phyloP scores from a whole-genome alignment of 2,329 filamentous ascomycete species.

The Ceratocystis variospora region DNA sequence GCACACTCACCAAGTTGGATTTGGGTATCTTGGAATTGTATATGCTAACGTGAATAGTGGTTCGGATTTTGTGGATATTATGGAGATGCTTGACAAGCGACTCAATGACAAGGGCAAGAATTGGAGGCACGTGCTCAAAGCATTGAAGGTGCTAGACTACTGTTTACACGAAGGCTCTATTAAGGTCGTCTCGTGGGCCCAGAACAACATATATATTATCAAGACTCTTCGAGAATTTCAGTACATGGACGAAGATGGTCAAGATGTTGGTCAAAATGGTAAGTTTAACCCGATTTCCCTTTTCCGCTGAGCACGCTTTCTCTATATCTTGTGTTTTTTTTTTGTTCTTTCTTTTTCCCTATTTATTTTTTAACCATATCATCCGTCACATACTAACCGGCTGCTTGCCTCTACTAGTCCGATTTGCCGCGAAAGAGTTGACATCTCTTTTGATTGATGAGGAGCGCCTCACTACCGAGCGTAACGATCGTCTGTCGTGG shows the following conservation, averaged over 20 bases:
- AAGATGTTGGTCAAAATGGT: conserved; percentile 96
- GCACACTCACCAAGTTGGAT: not conserved
- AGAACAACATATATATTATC: conserved; percentile 97
- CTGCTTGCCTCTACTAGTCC: conserved; percentile 47
- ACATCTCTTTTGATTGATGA: conserved; percentile 87
- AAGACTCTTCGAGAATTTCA: conserved; percentile 96
- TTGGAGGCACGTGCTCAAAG: conserved; percentile 96
- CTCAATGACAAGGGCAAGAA: conserved; percentile 99
- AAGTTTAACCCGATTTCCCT: conserved; percentile 26
- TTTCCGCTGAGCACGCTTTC: not conserved
- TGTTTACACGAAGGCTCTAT: conserved; percentile 95
- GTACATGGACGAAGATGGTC: conserved; percentile 88
- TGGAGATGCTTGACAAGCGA: conserved; percentile 98
- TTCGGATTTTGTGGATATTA: conserved; percentile 97
- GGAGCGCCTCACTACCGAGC: conserved; percentile 77
- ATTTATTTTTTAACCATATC: not conserved
- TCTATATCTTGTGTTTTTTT: too few species aligned
- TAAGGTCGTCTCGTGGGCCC: conserved; percentile 91
- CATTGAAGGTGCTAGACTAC: conserved; percentile 93
- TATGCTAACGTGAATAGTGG: conserved; percentile 41
- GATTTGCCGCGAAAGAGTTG: conserved; percentile 89
- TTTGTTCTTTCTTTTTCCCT: not conserved
- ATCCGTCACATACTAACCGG: conserved; percentile 15
- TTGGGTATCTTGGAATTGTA: not conserved
- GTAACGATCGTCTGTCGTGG: conserved; percentile 85